Base-by-base conservation (phyloP, 495 filamentous ascomycete species). In the Aspergillus cavernicola region DNA sequence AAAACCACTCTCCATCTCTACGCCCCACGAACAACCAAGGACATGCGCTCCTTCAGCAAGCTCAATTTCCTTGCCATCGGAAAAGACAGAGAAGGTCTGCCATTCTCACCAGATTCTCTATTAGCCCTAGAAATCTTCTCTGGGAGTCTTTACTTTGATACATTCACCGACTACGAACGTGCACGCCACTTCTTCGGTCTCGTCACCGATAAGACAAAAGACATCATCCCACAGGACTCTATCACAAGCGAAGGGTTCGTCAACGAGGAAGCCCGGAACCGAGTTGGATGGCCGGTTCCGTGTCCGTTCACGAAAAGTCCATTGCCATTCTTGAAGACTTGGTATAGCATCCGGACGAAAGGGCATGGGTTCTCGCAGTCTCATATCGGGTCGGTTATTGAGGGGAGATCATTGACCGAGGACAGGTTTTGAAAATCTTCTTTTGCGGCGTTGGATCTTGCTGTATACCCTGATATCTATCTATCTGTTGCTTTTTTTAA, bases 51-150 rank as follows among this genome's bases (percentile, higher is more conserved):
- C 5, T 65, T 84, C 24, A 73, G 80, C 15, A 59, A 75, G 32
- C 63, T 83, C 2, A 59, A 64, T 8, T 66, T 75, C 29, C 77
- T 52, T 43, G 40, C 23, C 3, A 16, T 55, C 15, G 51, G 51
- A 37, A 49, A 15, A 23, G 45, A n/a, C 18, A 23, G 1, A 16
- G n/a, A n/a, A n/a, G n/a, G 13, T 46, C 53, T 51, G 54, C 33
- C 40, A 35, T 16, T 33, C 12, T 18, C 38, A 15, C 29, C 33
- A 22, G 50, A 54, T 10, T 43, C 41, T 16, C 43, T 36, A 4
- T 45, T 23, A 50, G 66, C 80, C 29, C 68, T 88, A 20, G 83
- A 83, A 56, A 64, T 88, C 6, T 88, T 88, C 53, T 74, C 85
- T 1, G 84, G 85, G n/a, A 79, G 82, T 52, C 74, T 87, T 8